Conservation (phyloP, 1,139 yeast genomes). For the Scheffersomyces quercinus region DNA sequence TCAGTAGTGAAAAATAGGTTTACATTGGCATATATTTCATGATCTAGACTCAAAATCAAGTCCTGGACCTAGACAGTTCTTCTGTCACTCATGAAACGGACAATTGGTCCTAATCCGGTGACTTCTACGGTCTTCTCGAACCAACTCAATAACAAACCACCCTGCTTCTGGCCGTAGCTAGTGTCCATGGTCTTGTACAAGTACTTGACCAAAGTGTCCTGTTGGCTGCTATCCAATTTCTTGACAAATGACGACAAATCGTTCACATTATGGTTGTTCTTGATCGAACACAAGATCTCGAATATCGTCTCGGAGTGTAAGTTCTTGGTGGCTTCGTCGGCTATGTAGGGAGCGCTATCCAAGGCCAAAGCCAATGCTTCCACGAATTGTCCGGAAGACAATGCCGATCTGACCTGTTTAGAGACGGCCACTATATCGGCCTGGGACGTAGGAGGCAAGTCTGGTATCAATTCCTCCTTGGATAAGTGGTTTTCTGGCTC, state of each 20-base stretch:
- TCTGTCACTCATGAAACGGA: conserved; percentile 83
- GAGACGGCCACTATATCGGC: conserved; percentile 58
- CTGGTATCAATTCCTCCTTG: conserved; percentile 63
- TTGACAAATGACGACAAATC: conserved; percentile 67
- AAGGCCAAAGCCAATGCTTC: conserved; percentile 68
- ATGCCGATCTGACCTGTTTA: conserved; percentile 57
- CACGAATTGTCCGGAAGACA: conserved; percentile 71
- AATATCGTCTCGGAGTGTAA: conserved; percentile 59
- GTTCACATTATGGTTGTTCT: conserved; percentile 51
- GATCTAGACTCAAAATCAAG: no score
- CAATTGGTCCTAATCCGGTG: conserved; percentile 87
- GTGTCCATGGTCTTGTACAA: conserved; percentile 84
- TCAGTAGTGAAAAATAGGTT: no score
- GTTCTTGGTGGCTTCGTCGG: conserved; percentile 56
- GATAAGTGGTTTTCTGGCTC: conserved; percentile 78
- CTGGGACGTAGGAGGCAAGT: conserved; percentile 35
- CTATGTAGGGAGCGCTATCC: conserved; percentile 80
- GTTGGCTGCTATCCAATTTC: conserved; percentile 61
- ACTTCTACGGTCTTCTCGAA: conserved; percentile 84
- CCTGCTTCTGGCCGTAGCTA: conserved; percentile 78
- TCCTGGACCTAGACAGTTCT: conserved; percentile 58
- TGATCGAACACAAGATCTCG: conserved; percentile 72
- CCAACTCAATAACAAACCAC: conserved; percentile 87
- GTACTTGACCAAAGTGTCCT: conserved; percentile 79
- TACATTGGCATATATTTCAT: no score